Conservation (phyloP, 2,329 filamentous ascomycete genomes). For the Cyclaneusma minus region DNA sequence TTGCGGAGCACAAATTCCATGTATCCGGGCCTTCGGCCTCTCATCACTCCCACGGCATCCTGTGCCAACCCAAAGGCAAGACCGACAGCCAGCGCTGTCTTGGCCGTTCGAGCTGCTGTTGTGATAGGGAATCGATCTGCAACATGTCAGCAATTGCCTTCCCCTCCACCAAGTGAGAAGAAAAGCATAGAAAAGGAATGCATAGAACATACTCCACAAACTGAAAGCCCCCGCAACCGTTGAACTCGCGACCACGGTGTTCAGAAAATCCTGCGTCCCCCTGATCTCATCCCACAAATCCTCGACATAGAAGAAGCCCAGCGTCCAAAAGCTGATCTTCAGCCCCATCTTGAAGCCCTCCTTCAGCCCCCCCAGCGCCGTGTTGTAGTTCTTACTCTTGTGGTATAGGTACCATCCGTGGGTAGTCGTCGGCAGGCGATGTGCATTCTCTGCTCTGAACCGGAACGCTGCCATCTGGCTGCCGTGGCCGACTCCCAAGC, state of each 20-base stretch:
- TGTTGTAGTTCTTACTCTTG: conserved; percentile 91
- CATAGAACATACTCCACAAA: conserved; percentile 60
- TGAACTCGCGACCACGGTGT: conserved; percentile 68
- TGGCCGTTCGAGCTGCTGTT: conserved; percentile 63
- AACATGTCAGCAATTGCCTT: conserved; percentile 2
- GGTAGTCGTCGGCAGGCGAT: conserved; percentile 70
- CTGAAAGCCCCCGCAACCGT: conserved; percentile 79
- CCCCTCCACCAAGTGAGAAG: conserved; percentile 1
- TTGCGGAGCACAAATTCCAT: conserved; percentile 47
- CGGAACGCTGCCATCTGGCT: conserved; percentile 60
- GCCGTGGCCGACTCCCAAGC: conserved; percentile 57
- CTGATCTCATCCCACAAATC: conserved; percentile 67
- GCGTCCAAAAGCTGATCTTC: conserved; percentile 56
- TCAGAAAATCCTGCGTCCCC: conserved; percentile 58
- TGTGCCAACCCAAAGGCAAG: conserved; percentile 68
- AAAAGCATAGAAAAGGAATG: conserved; percentile 2
- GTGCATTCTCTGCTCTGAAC: conserved; percentile 91
- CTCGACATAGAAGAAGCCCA: conserved; percentile 67
- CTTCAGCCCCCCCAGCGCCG: conserved; percentile 59
- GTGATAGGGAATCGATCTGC: conserved; percentile 66
- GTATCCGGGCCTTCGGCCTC: conserved; percentile 61
- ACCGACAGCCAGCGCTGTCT: conserved; percentile 64
- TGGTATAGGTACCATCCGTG: conserved; percentile 97
- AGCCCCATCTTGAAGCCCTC: conserved; percentile 65
- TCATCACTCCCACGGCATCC: conserved; percentile 53